phyloP scores from a whole-genome alignment of 208 protist species.

The Acanthamoeba divionensis region DNA sequence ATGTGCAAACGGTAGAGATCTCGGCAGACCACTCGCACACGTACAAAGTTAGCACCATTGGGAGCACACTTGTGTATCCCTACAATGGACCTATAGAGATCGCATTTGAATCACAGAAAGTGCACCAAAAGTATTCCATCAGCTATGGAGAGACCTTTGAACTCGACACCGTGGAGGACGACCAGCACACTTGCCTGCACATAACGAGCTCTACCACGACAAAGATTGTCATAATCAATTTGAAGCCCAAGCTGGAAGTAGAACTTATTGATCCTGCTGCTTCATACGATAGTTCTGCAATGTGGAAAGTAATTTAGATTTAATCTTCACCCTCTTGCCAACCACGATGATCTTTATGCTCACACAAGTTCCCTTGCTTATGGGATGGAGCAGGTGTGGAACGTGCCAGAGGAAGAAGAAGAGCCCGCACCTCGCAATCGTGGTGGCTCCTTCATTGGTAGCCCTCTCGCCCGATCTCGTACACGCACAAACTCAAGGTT shows the following conservation, averaged over 20 bases:
- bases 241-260: background rate
- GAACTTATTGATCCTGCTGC: background rate
- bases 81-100: conserved; percentile 19
- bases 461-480: background rate
- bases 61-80: conserved; percentile 19
- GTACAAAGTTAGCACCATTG: background rate
- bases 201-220: too few relatives aligned
- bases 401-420: background rate
- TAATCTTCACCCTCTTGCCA: too few relatives aligned
- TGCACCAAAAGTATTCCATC: background rate
- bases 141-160: background rate
- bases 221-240: background rate
- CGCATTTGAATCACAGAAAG: background rate
- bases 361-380: background rate
- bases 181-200: too few relatives aligned
- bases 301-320: background rate
- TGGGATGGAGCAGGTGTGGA: background rate
- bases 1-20: background rate
- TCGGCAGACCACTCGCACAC: background rate
- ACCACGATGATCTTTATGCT: background rate
- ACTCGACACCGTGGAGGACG: background rate
- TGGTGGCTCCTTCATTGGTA: background rate
- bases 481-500: background rate
- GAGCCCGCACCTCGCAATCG: background rate
- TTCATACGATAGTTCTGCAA: conserved; percentile 10